These are phyloP conservation scores for Clausena lansium DNA, from an alignment of 345 rosid genomes.

Conservation along the genomic window DNA sequence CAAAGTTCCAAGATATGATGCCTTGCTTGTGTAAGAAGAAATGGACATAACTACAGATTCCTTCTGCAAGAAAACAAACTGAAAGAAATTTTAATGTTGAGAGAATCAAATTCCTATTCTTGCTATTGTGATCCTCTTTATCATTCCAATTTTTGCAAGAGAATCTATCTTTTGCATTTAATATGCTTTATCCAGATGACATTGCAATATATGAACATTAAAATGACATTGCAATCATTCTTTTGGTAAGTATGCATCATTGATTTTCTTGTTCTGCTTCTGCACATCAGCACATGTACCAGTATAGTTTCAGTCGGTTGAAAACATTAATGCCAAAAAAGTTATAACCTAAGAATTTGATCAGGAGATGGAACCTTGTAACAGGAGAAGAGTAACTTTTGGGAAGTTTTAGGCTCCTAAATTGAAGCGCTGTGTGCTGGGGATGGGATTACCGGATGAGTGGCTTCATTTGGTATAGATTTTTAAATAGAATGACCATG, in stretches of 20 bases:
- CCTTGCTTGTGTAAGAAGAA: conserved; percentile 30
- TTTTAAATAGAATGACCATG: too few species aligned
- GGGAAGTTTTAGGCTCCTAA: background rate
- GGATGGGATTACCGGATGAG: too few species aligned
- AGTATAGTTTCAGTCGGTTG: background rate
- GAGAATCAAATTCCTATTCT: conserved; percentile 29
- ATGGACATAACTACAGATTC: background rate
- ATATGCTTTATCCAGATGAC: conserved; percentile 4
- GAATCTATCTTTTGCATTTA: background rate
- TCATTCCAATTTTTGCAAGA: conserved; percentile 6
- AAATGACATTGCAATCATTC: background rate
- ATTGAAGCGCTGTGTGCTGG: background rate
- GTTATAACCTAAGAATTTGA: background rate
- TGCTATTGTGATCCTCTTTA: conserved; percentile 7
- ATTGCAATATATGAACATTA: too few species aligned
- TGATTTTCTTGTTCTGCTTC: background rate
- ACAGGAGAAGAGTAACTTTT: background rate
- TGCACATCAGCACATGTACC: background rate
- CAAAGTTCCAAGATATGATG: conserved; percentile 22
- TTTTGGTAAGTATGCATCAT: background rate
- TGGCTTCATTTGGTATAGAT: too few species aligned
- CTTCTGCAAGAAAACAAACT: background rate
- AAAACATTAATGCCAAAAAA: background rate
- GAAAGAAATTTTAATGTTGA: background rate
- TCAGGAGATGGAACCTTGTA: background rate